Base-by-base conservation (phyloP, 2,329 filamentous ascomycete genomes). In the Ophiostoma tasmaniense region DNA sequence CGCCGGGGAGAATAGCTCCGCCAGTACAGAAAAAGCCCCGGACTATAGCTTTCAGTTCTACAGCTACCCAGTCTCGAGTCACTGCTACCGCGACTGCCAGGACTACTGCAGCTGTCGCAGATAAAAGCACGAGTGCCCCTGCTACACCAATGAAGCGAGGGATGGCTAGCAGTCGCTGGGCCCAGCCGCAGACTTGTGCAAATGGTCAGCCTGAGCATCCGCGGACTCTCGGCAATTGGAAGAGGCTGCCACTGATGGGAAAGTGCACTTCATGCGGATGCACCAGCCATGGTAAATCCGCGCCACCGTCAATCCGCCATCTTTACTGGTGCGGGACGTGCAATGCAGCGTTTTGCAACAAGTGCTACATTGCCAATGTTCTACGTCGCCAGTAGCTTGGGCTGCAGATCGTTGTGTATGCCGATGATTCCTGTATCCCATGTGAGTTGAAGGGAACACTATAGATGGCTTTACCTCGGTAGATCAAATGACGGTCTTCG, bases 131-230 rank as follows among this genome's bases (percentile, higher is more conserved):
- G 6, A 17, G 30, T 61, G 42, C 17, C 7, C 17, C 30, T 64
- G 8, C 61, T 17, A 30, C 33, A 13, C 20, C 13, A 0, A 0
- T 17, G 8, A 25, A 64, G 30, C 17, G 11, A 30, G 28, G 13
- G 2, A 33, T 4, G 64, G 69, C 69, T 22, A 30, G 64, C 28
- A 70, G 66, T 22, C 55, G 69, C 45, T 70, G 69, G 66, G 66
- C 69, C 22, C 13, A 59, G 22, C 66, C 69, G 22, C 28, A 35
- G 30, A 64, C 52, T 17, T 64, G 64, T 22, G 30, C 59, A 28
- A 52, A 66, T 20, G 50, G 52, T 4, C 42, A 20, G 33, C 20
- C 25, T 22, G 30, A 17, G 14, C 64, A 66, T 20, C 64, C 66
- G 28, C 30, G 20, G 20, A 61, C 28, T 22, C 35, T 28, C n/a